These are phyloP conservation scores for Neonectria punicea DNA, from an alignment of 2,329 filamentous ascomycete genomes.

Conservation along the genomic window DNA sequence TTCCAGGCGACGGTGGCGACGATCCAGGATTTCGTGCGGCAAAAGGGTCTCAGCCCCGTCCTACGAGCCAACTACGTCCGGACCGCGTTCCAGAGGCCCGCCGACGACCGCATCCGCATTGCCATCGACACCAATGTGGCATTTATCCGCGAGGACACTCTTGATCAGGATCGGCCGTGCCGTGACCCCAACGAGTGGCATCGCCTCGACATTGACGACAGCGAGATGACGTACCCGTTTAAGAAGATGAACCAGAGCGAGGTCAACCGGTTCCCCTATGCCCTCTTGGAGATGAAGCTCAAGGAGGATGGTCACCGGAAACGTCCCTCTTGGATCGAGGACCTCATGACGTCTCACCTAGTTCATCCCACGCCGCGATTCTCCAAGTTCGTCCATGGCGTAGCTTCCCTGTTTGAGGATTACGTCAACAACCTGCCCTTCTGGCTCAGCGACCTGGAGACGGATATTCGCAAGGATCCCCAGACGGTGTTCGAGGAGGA, in stretches of 20 bases:
- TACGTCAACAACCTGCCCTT: slow-evolving; percentile 96
- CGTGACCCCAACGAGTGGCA: slow-evolving; percentile 92
- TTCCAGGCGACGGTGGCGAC: slow-evolving; percentile 78
- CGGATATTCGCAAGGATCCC: slow-evolving; percentile 93
- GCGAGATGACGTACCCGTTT: slow-evolving; percentile 88
- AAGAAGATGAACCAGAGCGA: slow-evolving; percentile 88
- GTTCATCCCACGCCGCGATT: slow-evolving; percentile 91
- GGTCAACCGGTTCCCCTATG: slow-evolving; percentile 89
- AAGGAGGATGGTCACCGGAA: slow-evolving; percentile 73
- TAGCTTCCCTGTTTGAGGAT: slow-evolving; percentile 92
- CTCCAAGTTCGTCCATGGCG: slow-evolving; percentile 96
- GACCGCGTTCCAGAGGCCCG: slow-evolving; percentile 95
- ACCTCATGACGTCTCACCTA: slow-evolving; percentile 91
- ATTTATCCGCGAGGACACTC: slow-evolving; percentile 81
- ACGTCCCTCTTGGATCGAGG: slow-evolving; percentile 86
- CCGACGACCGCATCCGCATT: slow-evolving; percentile 89
- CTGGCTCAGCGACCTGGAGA: slow-evolving; percentile 92
- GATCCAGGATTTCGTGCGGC: slow-evolving; percentile 83
- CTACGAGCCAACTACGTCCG: slow-evolving; percentile 93
- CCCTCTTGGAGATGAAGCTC: slow-evolving; percentile 92
- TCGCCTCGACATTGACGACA: slow-evolving; percentile 86
- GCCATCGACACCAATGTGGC: slow-evolving; percentile 93
- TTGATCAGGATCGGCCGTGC: slow-evolving; percentile 87
- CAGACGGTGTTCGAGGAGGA: slow-evolving; percentile 91
- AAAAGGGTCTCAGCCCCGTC: slow-evolving; percentile 82